Conservation (phyloP, 352 stramenopile genomes). For the Phytophthora sojae region DNA sequence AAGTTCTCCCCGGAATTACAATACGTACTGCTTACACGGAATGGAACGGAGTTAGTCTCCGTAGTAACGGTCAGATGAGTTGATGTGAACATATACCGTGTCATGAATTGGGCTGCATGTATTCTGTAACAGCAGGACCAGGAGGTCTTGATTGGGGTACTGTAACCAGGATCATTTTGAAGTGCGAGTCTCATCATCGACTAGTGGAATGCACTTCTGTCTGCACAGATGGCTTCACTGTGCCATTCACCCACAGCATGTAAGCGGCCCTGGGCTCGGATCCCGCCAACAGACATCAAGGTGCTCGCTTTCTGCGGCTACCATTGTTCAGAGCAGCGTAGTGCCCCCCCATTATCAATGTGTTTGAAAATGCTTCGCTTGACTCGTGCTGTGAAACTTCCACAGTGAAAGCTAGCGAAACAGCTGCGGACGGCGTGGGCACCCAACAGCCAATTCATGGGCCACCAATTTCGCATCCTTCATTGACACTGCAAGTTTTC, state of each 20-base stretch:
- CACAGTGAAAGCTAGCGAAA: too few relatives aligned
- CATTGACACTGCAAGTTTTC: conserved; percentile 1
- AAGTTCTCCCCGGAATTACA: too few relatives aligned
- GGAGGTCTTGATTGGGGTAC: neutral
- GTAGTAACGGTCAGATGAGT: neutral
- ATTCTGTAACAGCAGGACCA: too few relatives aligned
- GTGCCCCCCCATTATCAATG: neutral
- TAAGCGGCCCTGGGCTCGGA: too few relatives aligned
- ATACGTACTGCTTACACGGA: neutral
- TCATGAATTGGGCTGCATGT: neutral
- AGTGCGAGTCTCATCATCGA: conserved; percentile 6
- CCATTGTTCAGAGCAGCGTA: neutral
- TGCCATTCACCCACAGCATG: conserved; percentile 7
- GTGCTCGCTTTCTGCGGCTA: too few relatives aligned
- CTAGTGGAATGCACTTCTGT: conserved; percentile 30
- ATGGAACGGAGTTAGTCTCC: too few relatives aligned
- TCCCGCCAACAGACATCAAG: conserved; percentile 1
- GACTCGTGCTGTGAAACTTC: too few relatives aligned
- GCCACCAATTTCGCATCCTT: neutral
- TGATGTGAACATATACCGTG: neutral
- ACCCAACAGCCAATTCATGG: neutral
- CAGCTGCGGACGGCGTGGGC: neutral
- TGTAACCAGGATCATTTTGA: neutral
- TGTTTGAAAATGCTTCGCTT: neutral
- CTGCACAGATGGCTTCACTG: conserved; percentile 28